These are phyloP conservation scores for Coemansia javaensis DNA, from an alignment of 192 early-diverging fungal species.

Conservation along the genomic window DNA sequence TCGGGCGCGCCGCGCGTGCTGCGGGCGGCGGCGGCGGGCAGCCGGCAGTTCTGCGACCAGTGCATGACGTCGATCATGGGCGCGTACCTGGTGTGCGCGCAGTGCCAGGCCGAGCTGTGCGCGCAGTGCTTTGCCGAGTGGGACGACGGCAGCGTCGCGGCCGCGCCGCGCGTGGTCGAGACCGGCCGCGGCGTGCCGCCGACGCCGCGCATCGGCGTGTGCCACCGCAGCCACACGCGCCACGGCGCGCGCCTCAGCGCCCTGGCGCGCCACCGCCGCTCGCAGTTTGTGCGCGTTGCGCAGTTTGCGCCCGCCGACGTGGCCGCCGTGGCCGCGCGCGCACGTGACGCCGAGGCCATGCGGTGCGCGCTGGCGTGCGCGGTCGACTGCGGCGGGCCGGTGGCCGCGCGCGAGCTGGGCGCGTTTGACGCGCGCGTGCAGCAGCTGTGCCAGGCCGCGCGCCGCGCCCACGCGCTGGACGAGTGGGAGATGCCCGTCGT, in stretches of 20 bases:
- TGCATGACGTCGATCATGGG: slow-evolving; percentile 50
- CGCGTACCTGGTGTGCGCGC: slow-evolving; percentile 35
- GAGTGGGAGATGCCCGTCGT: slow-evolving; percentile 28
- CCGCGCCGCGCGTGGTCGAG: neutral
- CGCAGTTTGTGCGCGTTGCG: slow-evolving; percentile 26
- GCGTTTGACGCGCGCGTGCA: slow-evolving; percentile 3
- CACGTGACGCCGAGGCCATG: neutral
- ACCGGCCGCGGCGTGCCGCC: too few relatives aligned
- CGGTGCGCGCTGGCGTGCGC: neutral
- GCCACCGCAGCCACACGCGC: neutral
- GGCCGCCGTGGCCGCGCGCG: neutral
- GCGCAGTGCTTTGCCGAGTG: slow-evolving; percentile 33
- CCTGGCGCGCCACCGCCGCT: neutral
- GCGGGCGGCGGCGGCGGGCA: slow-evolving; percentile 1
- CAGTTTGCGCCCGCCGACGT: slow-evolving; percentile 6
- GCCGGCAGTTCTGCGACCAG: slow-evolving; percentile 51
- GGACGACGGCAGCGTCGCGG: slow-evolving; percentile 2
- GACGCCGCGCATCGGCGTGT: neutral
- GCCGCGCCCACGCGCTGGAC: slow-evolving; percentile 20
- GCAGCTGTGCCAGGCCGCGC: slow-evolving; percentile 20
- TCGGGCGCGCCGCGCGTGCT: slow-evolving; percentile 20
- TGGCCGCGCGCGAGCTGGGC: neutral
- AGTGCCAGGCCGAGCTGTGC: slow-evolving; percentile 47
- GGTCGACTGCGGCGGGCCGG: slow-evolving; percentile 14
- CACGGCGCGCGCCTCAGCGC: neutral